A percentile compares a stretch with the other conserved stretches of the same genome.
phyloP scores from a whole-genome alignment of 1,284 basidiomycete genomes.

The Ganoderma lingzhi region DNA sequence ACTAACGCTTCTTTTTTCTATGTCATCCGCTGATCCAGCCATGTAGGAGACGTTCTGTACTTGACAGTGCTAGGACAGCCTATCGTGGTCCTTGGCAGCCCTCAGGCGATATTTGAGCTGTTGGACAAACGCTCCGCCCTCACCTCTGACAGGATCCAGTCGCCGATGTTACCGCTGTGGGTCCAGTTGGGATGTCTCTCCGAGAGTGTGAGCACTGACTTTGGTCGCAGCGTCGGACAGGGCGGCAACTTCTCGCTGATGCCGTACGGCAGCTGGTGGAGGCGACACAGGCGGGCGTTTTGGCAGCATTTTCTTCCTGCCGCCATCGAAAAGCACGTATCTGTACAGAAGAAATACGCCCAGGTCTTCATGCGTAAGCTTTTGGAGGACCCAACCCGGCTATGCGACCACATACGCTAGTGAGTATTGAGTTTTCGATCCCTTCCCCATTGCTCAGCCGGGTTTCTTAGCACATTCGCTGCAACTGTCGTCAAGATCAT shows the following conservation, averaged over 20 bases:
- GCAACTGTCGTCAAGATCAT: constrained; percentile 24
- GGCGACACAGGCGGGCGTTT: constrained; percentile 28
- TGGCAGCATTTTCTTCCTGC: constrained; percentile 8
- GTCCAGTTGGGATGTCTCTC: not conserved
- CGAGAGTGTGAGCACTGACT: not conserved
- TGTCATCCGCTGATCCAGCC: not conserved
- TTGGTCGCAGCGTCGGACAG: constrained; percentile 27
- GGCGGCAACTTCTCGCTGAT: constrained; percentile 29
- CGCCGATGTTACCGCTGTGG: constrained; percentile 12
- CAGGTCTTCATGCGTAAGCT: constrained; percentile 8
- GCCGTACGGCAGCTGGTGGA: constrained; percentile 31
- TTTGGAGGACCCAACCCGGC: not conserved
- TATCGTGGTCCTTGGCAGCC: constrained; percentile 28
- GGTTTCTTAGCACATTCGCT: constrained; percentile 19
- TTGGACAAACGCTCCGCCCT: constrained; percentile 30
- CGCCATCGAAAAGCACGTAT: not conserved
- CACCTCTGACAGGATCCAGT: constrained; percentile 24
- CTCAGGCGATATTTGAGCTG: constrained; percentile 26
- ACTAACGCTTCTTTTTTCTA: not conserved
- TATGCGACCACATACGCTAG: constrained; percentile 16
- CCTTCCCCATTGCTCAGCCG: not conserved
- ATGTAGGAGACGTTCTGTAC: constrained; percentile 27
- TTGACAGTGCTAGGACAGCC: constrained; percentile 21
- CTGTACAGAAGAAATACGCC: not conserved
- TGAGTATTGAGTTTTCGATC: not conserved